Evolutionary conservation across 345 rosid genomes (phyloP), one percentile per base, ranked within the genome.

Genomic region (Mallotus nudiflorus): DNA sequence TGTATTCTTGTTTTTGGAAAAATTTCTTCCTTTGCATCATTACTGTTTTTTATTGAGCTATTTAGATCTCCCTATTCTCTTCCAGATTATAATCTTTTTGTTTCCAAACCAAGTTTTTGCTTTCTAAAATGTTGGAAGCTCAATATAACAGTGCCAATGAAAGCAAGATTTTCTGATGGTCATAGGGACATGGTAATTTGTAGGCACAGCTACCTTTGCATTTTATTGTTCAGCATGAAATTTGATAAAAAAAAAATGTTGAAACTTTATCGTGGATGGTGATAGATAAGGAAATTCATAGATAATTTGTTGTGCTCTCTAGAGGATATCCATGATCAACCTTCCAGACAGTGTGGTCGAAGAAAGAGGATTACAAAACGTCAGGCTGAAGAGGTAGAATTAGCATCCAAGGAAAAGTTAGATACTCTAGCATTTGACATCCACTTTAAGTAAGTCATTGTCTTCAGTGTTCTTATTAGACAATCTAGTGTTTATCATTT

Each of bases 381-480:
- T 45, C 45, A 54, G 54, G 62, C 22, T 67, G 37, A 66, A 20
- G 75, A 70, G 69, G 37, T 80, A n/a, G n/a, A n/a, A n/a, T n/a
- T n/a, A n/a, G n/a, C n/a, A 10, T 40, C 65, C 0, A 52, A 52
- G 3, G 24, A 19, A 39, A 29, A 15, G 59, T 59, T 72, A 15
- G 57, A 46, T 19, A 42, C 64, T 46, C 5, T 3, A 31, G 49
- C 64, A 54, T 84, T 85, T 71, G 65, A 66, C 9, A 10, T 3
- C 75, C 80, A 82, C 62, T 7, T 86, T 25, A 82, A 73, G 96
- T 90, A 81, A 82, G 89, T 42, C 40, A 3, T 60, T 40, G 22
- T 39, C 65, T 55, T 40, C 20, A 18, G 16, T 61, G 40, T 55
- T 65, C 27, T 60, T 4, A 12, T 62, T 5, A 49, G 1, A 20